Base-by-base conservation (phyloP, 179 eudicot genomes). In the Dionaea muscipula region DNA sequence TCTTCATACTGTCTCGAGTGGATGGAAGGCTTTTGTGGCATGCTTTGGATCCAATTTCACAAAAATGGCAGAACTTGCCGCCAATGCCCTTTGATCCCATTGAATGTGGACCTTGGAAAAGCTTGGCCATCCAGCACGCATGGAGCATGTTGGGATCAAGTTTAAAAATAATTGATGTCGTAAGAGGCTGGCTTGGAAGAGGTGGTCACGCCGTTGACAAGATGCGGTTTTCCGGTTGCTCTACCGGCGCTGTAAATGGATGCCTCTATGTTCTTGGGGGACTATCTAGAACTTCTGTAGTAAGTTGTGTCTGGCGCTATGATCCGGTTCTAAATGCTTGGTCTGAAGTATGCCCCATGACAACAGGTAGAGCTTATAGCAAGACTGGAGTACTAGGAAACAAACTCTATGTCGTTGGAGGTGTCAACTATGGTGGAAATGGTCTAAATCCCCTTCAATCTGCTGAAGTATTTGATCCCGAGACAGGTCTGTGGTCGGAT, bases 391-490 rank as follows among this genome's bases (percentile, higher is more conserved):
- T 84, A 21, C 56, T 91, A 36, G 73, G 84, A 65, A 59, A 76
- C 59, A 91, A 87, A 70, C 81, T 91, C 26, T 91, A 81, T 39
- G 94, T 79, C 46, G 93, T 87, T 57, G 98, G 98, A 52, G 98
- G 98, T 54, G 94, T 91, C 52, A 77, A 79, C 49, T 79, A 70
- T 60, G 78, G 72, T 46, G 85, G 78, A 36, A 85, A 81, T 28
- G 88, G 95, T 20, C 59, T 87, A 31, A 67, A 68, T 37, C 98
- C 98, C 51, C 83, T 91, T 54, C 95, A 84, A 63, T 80, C 93
- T 36, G 95, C 86, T 39, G 98, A 91, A 74, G 84, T 87, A 2
- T 87, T 66, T 66, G 88, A 91, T 67, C 96, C 98, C 0, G 35
- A 60, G 43, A 75, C 83, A 4, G 89, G 80, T 28, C 18, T 57